These are phyloP conservation scores for Microbotryum intermedium DNA, from an alignment of 1,284 basidiomycete species.

Conservation along the genomic window DNA sequence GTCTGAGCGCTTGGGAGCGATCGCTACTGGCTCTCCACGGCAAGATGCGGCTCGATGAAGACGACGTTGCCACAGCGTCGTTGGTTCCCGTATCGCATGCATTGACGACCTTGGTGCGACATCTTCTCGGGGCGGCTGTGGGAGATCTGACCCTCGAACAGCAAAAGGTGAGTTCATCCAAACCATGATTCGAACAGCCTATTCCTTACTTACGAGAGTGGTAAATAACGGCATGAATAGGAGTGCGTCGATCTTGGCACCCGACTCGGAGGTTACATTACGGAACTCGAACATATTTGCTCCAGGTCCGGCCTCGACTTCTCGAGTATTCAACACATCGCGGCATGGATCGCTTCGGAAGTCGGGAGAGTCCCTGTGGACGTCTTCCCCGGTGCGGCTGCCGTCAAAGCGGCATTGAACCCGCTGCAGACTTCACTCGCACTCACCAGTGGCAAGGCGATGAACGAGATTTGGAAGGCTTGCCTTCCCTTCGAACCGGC, in stretches of 20 bases:
- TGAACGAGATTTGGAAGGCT: slow-evolving; percentile 43
- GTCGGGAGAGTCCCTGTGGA: slow-evolving; percentile 27
- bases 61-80: slow-evolving; percentile 10
- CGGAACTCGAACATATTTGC: slow-evolving; percentile 36
- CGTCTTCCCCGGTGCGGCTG: slow-evolving; percentile 6
- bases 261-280: background rate
- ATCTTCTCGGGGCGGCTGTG: background rate
- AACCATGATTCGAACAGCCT: too few relatives aligned
- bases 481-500: slow-evolving; percentile 23
- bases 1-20: slow-evolving; percentile 23
- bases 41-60: slow-evolving; percentile 26
- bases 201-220: too few relatives aligned
- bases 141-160: background rate
- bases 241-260: too few relatives aligned
- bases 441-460: slow-evolving; percentile 41
- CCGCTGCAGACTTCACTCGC: slow-evolving; percentile 36
- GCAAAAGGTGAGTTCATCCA: background rate
- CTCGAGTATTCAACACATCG: slow-evolving; percentile 43
- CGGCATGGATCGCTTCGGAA: slow-evolving; percentile 37
- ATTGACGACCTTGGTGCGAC: background rate
- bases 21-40: slow-evolving; percentile 19
- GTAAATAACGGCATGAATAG: too few relatives aligned
- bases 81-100: background rate
- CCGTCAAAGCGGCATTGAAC: slow-evolving; percentile 16
- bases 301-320: slow-evolving; percentile 39